Percentiles rank a stretch among this genome's conserved stretches.
Conservation (phyloP, 1,284 basidiomycete genomes). For the Boletus sp. region DNA sequence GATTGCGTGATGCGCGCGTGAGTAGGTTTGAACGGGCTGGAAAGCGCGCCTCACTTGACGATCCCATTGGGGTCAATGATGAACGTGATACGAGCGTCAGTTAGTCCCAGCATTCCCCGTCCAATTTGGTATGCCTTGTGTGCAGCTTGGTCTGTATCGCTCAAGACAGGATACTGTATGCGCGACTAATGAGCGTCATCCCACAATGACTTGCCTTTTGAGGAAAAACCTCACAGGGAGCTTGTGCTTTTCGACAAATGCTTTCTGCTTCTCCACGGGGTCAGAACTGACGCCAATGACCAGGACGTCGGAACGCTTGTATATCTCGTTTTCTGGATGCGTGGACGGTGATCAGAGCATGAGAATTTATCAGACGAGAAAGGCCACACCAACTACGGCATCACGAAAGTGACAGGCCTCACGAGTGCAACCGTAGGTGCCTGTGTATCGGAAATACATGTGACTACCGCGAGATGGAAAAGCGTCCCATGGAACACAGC, state of each 20-base stretch:
- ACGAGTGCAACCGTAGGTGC: constrained; percentile 70
- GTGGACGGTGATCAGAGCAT: neutral
- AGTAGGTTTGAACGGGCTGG: neutral
- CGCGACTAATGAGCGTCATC: neutral
- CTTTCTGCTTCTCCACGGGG: constrained; percentile 63
- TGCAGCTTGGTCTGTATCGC: constrained; percentile 59
- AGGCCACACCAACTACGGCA: constrained; percentile 55
- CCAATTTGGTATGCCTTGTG: constrained; percentile 62
- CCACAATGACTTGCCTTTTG: neutral
- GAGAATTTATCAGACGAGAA: neutral
- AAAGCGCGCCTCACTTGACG: constrained; percentile 42
- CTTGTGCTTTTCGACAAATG: constrained; percentile 68
- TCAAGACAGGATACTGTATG: constrained; percentile 66
- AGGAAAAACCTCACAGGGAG: constrained; percentile 47
- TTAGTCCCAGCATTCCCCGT: constrained; percentile 61
- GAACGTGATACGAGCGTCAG: constrained; percentile 66
- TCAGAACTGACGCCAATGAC: constrained; percentile 73
- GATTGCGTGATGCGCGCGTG: neutral
- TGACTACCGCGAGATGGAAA: constrained; percentile 5
- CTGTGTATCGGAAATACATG: constrained; percentile 34
- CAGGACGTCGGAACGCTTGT: constrained; percentile 57
- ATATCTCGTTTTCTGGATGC: constrained; percentile 58
- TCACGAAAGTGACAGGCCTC: constrained; percentile 79
- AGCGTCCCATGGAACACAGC: neutral
- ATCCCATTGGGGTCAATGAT: constrained; percentile 69